phyloP scores from a whole-genome alignment of 176 grass and related monocot genomes.

The Aechmea fasciata region DNA sequence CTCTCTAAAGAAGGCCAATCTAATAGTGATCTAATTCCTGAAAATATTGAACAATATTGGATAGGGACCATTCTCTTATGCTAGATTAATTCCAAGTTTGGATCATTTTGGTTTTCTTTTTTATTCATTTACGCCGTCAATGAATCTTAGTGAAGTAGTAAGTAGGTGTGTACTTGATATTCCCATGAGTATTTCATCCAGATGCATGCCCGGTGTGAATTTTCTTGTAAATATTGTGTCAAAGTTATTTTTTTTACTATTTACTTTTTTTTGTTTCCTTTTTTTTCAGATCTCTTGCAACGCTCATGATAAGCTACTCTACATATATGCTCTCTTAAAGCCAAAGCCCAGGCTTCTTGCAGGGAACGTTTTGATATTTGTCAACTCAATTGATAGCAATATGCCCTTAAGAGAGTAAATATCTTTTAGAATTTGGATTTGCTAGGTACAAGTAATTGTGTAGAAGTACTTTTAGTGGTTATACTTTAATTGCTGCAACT shows the following conservation, averaged over 20 bases:
- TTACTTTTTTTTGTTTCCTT: conserved; percentile 11
- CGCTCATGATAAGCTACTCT: conserved; percentile 68
- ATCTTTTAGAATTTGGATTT: too few relatives aligned
- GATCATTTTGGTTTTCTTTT: background rate
- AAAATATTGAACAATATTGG: conserved; percentile 81
- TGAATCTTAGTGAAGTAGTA: background rate
- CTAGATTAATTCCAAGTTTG: background rate
- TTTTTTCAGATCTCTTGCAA: conserved; percentile 64
- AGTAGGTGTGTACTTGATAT: background rate
- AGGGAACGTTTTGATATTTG: conserved; percentile 92
- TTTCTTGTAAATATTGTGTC: background rate
- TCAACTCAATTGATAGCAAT: conserved; percentile 70
- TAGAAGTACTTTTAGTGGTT: background rate
- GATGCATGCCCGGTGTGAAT: background rate
- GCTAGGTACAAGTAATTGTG: too few relatives aligned
- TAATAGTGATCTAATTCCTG: conserved; percentile 70
- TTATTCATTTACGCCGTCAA: background rate
- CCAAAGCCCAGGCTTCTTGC: conserved; percentile 83
- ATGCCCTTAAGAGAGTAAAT: too few relatives aligned
- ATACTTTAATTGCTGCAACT: conserved; percentile 10
- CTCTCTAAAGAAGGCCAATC: conserved; percentile 59
- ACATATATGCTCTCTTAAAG: conserved; percentile 70
- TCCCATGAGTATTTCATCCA: background rate
- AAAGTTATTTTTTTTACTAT: background rate
- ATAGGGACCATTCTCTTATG: conserved; percentile 23